Percentiles rank a stretch among this genome's conserved stretches.
Conservation (phyloP, 345 rosid genomes). For the Cardamine occulta region DNA sequence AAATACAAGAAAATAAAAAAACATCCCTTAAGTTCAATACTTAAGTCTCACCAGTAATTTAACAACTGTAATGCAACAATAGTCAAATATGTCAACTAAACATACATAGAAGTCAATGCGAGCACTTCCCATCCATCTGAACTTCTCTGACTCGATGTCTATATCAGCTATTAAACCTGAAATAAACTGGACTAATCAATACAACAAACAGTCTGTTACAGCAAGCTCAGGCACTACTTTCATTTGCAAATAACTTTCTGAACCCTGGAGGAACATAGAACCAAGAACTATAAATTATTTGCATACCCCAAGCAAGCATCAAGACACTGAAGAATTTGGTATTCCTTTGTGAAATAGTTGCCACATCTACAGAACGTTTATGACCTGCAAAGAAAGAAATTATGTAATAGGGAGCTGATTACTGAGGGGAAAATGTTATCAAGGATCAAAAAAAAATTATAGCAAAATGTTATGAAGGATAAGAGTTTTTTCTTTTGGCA, state of each 20-base stretch:
- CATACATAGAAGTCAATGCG: slow-evolving; percentile 85
- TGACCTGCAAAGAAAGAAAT: slow-evolving; percentile 61
- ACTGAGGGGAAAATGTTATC: neutral
- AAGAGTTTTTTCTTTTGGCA: neutral
- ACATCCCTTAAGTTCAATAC: neutral
- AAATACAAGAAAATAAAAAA: neutral
- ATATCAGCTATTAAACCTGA: slow-evolving; percentile 93
- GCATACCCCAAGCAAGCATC: slow-evolving; percentile 97
- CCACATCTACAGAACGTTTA: slow-evolving; percentile 75
- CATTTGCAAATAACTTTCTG: neutral
- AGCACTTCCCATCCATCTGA: slow-evolving; percentile 95
- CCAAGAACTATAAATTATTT: neutral
- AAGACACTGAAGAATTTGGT: slow-evolving; percentile 75
- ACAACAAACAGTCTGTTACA: neutral
- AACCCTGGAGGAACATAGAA: slow-evolving; percentile 13
- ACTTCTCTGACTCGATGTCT: slow-evolving; percentile 91
- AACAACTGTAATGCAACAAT: slow-evolving; percentile 5
- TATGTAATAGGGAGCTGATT: slow-evolving; percentile 10
- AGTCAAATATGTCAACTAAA: neutral
- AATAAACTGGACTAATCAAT: slow-evolving; percentile 22
- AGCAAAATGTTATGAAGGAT: neutral
- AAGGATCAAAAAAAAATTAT: neutral
- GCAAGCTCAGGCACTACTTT: slow-evolving; percentile 9
- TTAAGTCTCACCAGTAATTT: neutral
- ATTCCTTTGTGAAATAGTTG: slow-evolving; percentile 75